Evolutionary conservation across 495 filamentous ascomycete genomes (phyloP).

Genomic region (Neurospora pannonica): DNA sequence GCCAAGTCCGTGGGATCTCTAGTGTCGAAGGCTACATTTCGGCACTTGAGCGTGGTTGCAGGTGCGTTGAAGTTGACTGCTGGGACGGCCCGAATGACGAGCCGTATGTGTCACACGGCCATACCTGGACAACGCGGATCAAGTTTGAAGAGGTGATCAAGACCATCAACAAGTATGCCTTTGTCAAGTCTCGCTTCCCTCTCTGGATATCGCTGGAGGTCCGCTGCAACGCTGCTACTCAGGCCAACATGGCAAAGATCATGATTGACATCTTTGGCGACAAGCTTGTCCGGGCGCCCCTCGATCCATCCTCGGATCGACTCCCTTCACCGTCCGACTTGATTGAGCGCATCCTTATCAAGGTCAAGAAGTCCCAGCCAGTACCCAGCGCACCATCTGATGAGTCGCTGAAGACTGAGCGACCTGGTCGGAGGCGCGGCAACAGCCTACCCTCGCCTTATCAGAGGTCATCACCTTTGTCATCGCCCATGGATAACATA

Average conservation of each 20-base stretch:
- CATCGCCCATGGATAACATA: constrained; percentile 44
- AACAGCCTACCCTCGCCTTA: constrained; percentile 76
- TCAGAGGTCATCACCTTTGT: constrained; percentile 43
- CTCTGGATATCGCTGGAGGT: constrained; percentile 93
- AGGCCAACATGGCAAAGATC: constrained; percentile 79
- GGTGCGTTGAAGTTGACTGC: constrained; percentile 94
- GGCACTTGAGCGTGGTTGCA: constrained; percentile 79
- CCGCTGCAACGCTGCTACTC: constrained; percentile 77
- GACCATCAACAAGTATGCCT: constrained; percentile 89
- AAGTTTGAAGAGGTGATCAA: constrained; percentile 83
- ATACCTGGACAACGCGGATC: constrained; percentile 78
- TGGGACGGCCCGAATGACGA: constrained; percentile 87
- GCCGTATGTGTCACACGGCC: constrained; percentile 82
- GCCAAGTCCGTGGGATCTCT: constrained; percentile 80
- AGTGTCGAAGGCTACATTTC: constrained; percentile 91
- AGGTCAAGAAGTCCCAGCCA: constrained; percentile 64
- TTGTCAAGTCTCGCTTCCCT: constrained; percentile 69
- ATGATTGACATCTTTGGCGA: constrained; percentile 76
- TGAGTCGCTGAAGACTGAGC: constrained; percentile 28
- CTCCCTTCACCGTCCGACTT: constrained; percentile 84
- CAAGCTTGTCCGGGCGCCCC: constrained; percentile 64
- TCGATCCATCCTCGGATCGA: constrained; percentile 50
- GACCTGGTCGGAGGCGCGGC: constrained; percentile 51
- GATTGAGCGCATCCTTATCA: constrained; percentile 75
- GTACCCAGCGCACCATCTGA: constrained; percentile 12